Evolutionary conservation across 164 flowering plant species (phyloP).

Genomic region (Liquidambar formosana): DNA sequence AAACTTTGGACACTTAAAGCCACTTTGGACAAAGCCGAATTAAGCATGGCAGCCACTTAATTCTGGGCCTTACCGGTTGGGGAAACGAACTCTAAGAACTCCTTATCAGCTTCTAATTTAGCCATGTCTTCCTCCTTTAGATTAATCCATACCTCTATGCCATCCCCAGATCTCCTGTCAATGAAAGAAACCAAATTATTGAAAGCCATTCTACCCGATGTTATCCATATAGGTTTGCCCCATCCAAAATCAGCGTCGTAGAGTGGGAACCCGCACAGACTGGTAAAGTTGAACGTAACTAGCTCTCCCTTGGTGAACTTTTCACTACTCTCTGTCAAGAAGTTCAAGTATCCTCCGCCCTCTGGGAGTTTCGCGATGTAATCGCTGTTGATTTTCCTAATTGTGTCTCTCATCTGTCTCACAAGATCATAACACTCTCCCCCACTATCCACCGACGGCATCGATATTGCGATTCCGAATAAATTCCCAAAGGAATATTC

Average conservation of each 20-base stretch:
- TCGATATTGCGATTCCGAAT: neutral
- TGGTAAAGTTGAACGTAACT: slow-evolving; percentile 10
- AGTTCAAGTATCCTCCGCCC: slow-evolving; percentile 8
- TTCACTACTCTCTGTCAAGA: slow-evolving; percentile 1
- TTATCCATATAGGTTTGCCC: slow-evolving; percentile 36
- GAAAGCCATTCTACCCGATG: slow-evolving; percentile 1
- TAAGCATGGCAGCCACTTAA: neutral
- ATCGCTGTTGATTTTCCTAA: slow-evolving; percentile 1
- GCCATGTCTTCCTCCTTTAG: slow-evolving; percentile 29
- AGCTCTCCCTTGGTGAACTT: slow-evolving; percentile 1
- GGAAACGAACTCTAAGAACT: slow-evolving; percentile 21
- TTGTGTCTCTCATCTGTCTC: slow-evolving; percentile 8
- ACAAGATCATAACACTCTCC: neutral
- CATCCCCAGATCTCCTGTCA: slow-evolving; percentile 21
- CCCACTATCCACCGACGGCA: neutral
- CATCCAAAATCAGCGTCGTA: slow-evolving; percentile 48
- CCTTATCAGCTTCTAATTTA: slow-evolving; percentile 21
- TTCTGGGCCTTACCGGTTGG: neutral
- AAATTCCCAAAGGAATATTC: slow-evolving; percentile 20
- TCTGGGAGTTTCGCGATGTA: slow-evolving; percentile 11
- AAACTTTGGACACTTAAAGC: too few relatives aligned
- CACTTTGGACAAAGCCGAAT: too few relatives aligned
- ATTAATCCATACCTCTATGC: slow-evolving; percentile 32
- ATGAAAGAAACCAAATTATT: slow-evolving; percentile 22
- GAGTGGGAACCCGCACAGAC: slow-evolving; percentile 28